Evolutionary conservation across 2,329 filamentous ascomycete species (phyloP), one percentile per base, ranked within the genome.

Genomic region (Aspergillus sp.): DNA sequence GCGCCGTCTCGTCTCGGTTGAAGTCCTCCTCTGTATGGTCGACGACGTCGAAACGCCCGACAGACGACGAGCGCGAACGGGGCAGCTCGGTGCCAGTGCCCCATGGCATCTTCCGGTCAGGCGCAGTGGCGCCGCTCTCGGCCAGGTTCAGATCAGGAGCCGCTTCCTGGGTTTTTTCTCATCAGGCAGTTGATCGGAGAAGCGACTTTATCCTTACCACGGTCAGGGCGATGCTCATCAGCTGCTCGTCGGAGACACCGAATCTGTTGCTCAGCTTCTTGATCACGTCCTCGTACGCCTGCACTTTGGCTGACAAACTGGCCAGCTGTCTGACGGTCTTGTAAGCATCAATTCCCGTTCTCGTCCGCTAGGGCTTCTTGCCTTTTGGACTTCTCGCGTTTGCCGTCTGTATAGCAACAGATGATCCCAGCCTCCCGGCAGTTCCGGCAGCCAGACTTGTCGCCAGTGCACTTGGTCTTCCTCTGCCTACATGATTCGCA

Each of bases 391-490:
- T 61, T 57, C 37, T 66, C 64, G 43, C 62, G 48, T 44, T 66
- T 67, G 4, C 62, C 62, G 46, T 64, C 62, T 10, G 60, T 64
- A 43, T 67, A 67, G 35, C 54, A 59, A 40, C 64, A 67, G 22
- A 55, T 48, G 15, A 63, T 57, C n/a, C 57, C 58, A 29, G 58
- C 57, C 31, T 66, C 61, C 27, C 55, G 48, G 36, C 64, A 67
- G 33, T 66, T 64, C 26, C 57, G 49, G 26, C 64, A 67, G 3
- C 56, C 54, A 17, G 61, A 61, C 33, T 59, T 56, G 33, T 66
- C 63, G 12, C 64, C 64, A 15, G 59, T 62, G 37, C 64, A 67
- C 43, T 65, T 67, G 22, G 60, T 66, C 43, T 66, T 67, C 26
- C 61, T 54, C 35, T 60, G 54, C 14, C 63, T 53, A 39, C 64